phyloP scores from a whole-genome alignment of 2,329 filamentous ascomycete genomes.

The Botrytis fragariae region DNA sequence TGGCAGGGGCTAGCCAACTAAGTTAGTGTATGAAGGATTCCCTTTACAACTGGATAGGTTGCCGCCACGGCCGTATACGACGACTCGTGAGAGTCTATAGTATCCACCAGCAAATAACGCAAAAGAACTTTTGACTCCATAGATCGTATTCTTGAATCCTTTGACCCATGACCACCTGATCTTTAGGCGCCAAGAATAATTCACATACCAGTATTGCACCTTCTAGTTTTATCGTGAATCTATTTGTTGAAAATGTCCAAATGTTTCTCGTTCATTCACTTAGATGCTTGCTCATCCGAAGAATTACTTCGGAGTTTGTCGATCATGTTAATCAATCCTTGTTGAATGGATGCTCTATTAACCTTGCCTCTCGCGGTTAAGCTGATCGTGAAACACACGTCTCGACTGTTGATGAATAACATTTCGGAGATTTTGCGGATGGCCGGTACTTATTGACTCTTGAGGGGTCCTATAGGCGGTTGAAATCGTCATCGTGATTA shows the following conservation, averaged over 20 bases:
- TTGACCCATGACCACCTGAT: background rate
- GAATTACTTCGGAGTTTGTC: background rate
- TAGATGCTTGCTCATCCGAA: background rate
- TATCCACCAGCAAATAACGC: background rate
- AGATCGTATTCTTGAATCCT: background rate
- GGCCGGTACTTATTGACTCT: background rate
- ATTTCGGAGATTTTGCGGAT: background rate
- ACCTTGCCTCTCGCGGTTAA: background rate
- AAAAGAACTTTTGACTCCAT: background rate
- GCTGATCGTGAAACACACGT: background rate
- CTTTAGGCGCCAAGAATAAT: background rate
- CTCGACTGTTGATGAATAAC: background rate
- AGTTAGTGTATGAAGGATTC: background rate
- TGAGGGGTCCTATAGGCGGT: background rate
- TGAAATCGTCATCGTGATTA: background rate
- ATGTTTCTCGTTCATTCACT: background rate
- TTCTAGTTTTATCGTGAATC: background rate
- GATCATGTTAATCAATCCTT: background rate
- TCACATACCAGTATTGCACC: background rate
- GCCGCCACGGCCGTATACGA: background rate
- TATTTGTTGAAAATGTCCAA: background rate
- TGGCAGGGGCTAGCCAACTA: constrained; percentile 19
- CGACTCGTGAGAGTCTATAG: background rate
- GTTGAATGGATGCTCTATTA: background rate
- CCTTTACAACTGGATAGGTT: background rate